These are phyloP conservation scores for Zopfia rhizophila DNA, from an alignment of 2,329 filamentous ascomycete species.

Conservation along the genomic window DNA sequence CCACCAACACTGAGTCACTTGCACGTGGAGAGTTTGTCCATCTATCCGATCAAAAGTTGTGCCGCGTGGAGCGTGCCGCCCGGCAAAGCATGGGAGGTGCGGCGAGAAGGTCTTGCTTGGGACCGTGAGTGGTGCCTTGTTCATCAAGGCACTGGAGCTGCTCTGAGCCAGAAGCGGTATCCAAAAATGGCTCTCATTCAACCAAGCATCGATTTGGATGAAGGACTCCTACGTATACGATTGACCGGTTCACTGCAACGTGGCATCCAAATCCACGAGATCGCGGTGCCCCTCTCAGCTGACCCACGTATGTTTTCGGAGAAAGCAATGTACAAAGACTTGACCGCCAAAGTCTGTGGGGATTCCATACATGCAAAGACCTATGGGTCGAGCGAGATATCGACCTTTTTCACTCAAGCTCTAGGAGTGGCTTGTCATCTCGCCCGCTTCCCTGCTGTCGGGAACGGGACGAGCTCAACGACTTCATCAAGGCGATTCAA, in stretches of 20 bases:
- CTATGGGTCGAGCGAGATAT: conserved; percentile 74
- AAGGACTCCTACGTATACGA: conserved; percentile 71
- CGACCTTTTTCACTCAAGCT: conserved; percentile 78
- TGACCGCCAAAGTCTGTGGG: conserved; percentile 80
- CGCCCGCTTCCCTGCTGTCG: conserved; percentile 79
- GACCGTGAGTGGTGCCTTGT: conserved; percentile 97
- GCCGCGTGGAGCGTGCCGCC: conserved; percentile 77
- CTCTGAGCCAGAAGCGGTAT: conserved; percentile 87
- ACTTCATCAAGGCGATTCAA: conserved; percentile 75
- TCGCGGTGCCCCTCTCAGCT: conserved; percentile 70
- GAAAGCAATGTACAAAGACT: conserved; percentile 50
- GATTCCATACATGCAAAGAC: conserved; percentile 77
- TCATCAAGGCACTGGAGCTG: conserved; percentile 84
- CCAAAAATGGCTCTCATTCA: conserved; percentile 87
- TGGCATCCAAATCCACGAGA: conserved; percentile 45
- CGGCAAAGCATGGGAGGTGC: conserved; percentile 76
- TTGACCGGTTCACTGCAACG: conserved; percentile 55
- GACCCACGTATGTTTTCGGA: conserved; percentile 68
- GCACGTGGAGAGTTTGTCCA: conserved; percentile 61
- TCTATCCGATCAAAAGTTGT: conserved; percentile 97
- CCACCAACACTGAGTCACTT: conserved; percentile 44
- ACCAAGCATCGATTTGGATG: conserved; percentile 76
- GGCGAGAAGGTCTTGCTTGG: conserved; percentile 86
- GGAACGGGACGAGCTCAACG: conserved; percentile 61
- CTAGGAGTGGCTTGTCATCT: conserved; percentile 84